phyloP scores from a whole-genome alignment of 2,329 filamentous ascomycete genomes.

The Claviceps cyperi region DNA sequence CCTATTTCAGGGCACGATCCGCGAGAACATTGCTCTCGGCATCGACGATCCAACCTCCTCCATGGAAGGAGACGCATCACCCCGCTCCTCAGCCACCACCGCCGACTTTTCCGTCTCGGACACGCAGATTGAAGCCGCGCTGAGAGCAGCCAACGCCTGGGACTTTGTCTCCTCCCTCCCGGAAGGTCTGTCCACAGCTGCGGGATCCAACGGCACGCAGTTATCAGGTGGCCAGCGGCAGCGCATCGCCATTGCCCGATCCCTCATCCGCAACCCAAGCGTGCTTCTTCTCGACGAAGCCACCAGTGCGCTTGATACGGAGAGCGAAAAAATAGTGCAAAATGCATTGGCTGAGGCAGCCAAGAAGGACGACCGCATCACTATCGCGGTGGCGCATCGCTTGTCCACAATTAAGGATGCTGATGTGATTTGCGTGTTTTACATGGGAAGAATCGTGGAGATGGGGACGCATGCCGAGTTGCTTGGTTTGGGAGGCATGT shows the following conservation, averaged over 20 bases:
- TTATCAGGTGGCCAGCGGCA: constrained; percentile 9
- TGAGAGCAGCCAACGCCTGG: constrained; percentile 32
- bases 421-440: constrained; percentile 47
- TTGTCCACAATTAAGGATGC: constrained; percentile 76
- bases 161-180: constrained; percentile 64
- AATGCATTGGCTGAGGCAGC: constrained; percentile 61
- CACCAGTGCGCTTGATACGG: constrained; percentile 84
- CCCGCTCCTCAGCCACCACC: constrained; percentile 10
- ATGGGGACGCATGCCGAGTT: constrained; percentile 42
- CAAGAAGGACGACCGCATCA: constrained; percentile 71
- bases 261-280: constrained; percentile 66
- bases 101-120: constrained; percentile 13
- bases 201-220: constrained; percentile 42
- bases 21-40: constrained; percentile 53
- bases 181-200: constrained; percentile 76
- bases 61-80: background rate
- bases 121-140: constrained; percentile 27
- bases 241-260: constrained; percentile 9
- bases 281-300: constrained; percentile 90
- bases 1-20: constrained; percentile 68
- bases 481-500: constrained; percentile 29
- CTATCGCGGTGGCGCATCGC: constrained; percentile 85
- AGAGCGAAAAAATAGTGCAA: constrained; percentile 87
- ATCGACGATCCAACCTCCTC: constrained; percentile 10
- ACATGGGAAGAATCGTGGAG: constrained; percentile 40